Percentiles rank a stretch among this genome's conserved stretches.
These are phyloP conservation scores for Byssochlamys sp. DNA, from an alignment of 2,329 filamentous ascomycete species.

Conservation along the genomic window DNA sequence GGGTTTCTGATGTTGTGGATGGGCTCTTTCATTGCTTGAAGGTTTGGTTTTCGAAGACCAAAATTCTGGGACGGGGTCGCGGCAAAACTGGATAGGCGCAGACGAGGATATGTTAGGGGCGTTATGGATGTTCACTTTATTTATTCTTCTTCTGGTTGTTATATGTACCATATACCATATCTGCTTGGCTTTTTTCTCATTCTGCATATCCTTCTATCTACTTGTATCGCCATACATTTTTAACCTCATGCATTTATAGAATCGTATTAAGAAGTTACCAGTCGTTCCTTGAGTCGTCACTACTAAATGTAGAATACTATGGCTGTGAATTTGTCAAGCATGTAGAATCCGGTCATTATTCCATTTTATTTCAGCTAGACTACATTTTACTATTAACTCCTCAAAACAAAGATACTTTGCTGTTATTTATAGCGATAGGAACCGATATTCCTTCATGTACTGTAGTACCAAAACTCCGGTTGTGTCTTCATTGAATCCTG, in stretches of 20 bases:
- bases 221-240: neutral
- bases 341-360: neutral
- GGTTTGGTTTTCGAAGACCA: neutral
- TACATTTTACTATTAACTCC: neutral
- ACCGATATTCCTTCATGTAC: neutral
- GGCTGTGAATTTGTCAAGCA: neutral
- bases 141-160: neutral
- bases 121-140: neutral
- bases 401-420: neutral
- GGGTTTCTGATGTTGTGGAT: constrained; percentile 1
- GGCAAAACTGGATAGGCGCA: neutral
- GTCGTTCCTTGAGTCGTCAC: neutral
- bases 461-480: neutral
- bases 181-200: neutral
- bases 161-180: neutral
- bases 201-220: neutral
- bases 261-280: neutral
- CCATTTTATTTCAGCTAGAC: neutral
- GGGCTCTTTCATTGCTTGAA: neutral
- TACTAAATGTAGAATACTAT: neutral
- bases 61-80: neutral
- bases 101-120: neutral
- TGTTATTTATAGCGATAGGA: neutral
- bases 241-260: neutral
- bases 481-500: neutral